Evolutionary conservation across 495 filamentous ascomycete species (phyloP).

Genomic region (Aspergillus homomorphus): DNA sequence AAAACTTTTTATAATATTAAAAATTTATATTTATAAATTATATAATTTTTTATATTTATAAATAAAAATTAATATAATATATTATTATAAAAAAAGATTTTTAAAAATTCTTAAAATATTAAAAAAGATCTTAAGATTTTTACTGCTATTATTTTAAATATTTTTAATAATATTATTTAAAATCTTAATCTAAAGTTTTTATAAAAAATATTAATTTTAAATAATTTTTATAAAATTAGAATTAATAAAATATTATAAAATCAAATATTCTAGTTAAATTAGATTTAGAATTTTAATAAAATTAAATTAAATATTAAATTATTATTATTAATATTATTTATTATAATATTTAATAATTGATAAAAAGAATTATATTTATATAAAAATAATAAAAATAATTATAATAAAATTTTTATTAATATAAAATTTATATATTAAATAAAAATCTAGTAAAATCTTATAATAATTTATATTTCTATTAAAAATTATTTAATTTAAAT

Average conservation of each 20-base stretch:
- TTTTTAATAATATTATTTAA: no score
- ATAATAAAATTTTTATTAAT: background rate
- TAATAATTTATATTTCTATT: background rate
- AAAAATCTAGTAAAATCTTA: no score
- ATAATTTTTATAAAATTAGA: background rate
- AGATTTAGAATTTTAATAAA: background rate
- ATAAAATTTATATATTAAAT: background rate
- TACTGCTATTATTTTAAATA: no score
- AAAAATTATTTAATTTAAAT: background rate
- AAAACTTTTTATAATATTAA: no score
- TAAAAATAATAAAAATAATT: background rate
- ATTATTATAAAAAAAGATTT: background rate
- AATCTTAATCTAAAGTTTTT: background rate
- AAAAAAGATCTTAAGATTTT: no score
- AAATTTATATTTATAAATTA: background rate
- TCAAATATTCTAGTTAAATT: background rate
- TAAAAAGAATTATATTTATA: background rate
- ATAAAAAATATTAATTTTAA: background rate
- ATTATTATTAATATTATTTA: background rate
- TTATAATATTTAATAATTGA: conserved; percentile 1
- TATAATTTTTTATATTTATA: background rate
- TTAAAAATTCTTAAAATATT: no score
- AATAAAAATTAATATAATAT: background rate
- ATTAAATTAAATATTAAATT: conserved; percentile 1
- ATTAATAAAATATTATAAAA: no score